Conservation (phyloP, 768 basidiomycete genomes). For the Suillus lakei region DNA sequence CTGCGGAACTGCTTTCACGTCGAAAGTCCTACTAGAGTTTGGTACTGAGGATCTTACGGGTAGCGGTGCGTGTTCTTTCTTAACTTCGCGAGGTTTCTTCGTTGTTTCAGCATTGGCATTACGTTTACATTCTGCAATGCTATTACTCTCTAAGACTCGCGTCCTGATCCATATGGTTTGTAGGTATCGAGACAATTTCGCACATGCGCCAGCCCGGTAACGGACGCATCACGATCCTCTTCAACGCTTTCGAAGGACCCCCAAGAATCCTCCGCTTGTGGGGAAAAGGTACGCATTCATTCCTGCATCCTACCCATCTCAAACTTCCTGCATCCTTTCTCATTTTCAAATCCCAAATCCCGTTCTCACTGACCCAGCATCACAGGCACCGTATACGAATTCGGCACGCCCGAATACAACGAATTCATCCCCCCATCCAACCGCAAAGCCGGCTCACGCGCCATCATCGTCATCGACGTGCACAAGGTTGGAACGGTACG, state of each 20-base stretch:
- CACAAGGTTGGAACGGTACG: conserved; percentile 58
- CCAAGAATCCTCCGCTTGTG: conserved; percentile 64
- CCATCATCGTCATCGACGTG: conserved; percentile 64
- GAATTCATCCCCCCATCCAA: conserved; percentile 48
- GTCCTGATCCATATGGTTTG: not conserved
- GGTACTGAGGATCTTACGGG: conserved; percentile 81
- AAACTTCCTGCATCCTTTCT: not conserved
- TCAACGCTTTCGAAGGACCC: conserved; percentile 63
- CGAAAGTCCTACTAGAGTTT: conserved; percentile 54
- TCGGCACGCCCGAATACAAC: conserved; percentile 66
- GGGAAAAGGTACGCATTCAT: conserved; percentile 50
- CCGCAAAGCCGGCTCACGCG: conserved; percentile 61
- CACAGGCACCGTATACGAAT: conserved; percentile 62
- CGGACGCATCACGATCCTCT: conserved; percentile 63
- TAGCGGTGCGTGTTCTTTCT: conserved; percentile 50
- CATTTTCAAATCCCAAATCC: not conserved
- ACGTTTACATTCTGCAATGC: not conserved
- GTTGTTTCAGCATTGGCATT: not conserved
- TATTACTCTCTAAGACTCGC: not conserved
- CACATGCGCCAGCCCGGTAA: conserved; percentile 63
- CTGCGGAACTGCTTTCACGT: conserved; percentile 63
- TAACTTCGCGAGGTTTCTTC: not conserved
- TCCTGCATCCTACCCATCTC: not conserved
- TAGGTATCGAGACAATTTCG: conserved; percentile 62
- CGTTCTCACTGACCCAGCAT: not conserved